Base-by-base conservation (phyloP, 202 grass and related monocot species). In the Schoenoplectus triqueter region DNA sequence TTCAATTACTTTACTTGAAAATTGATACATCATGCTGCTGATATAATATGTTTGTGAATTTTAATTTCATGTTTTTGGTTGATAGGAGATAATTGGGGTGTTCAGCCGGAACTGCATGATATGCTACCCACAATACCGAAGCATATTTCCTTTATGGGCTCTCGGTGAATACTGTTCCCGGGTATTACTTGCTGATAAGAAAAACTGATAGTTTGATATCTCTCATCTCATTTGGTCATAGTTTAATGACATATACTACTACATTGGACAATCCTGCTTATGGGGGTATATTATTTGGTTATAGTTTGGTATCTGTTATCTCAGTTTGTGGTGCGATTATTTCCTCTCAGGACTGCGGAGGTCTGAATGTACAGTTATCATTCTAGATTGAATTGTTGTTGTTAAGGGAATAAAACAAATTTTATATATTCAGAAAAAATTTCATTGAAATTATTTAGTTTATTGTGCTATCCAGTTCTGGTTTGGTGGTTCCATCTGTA, bases 61-160 rank as follows among this genome's bases (percentile, higher is more conserved):
- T 15, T 81, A 50, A 3, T 78, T 81, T 2, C 10, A 80, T 54
- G 3, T 44, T 64, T 54, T 10, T 45, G 10, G 18, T 66, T 64
- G 40, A 46, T 85, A 95, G 95, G 92, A 98, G 66, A 98, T 98
- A 84, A 93, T 98, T 21, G 92, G 92, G 41, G 95, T 93, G 42
- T 90, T 93, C 69, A 90, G 88, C 89, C 88, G 65, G 41, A 98
- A 95, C 52, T 89, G 92, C 89, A 98, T 93, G 91, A 90, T 95
- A 59, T 95, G 88, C 19, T 95, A 98, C 64, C 90, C 92, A 21
- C 80, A 90, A 71, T 98, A 89, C 42, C 80, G 88, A 74, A 84
- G 93, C 84, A 92, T 88, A 81, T 95, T 98, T 84, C 92, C 95
- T 3, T 84, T 98, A 14, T 95, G 95, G 95, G 92, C 92, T 10